A percentile compares a stretch with the other conserved stretches of the same genome.
phyloP scores from a whole-genome alignment of 257 asterid genomes.

The Gentiana dahurica region DNA sequence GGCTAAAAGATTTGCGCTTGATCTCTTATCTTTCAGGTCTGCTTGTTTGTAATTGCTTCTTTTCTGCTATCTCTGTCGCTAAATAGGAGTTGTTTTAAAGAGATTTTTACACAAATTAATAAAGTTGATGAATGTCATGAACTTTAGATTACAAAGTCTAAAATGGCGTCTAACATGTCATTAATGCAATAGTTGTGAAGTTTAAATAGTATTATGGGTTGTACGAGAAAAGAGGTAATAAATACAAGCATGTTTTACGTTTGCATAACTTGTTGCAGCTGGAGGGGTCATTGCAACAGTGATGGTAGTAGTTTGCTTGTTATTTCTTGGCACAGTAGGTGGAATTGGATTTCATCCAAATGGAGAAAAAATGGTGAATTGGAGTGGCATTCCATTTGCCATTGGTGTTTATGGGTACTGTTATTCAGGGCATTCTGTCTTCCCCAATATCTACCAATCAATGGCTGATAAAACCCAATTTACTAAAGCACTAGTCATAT shows the following conservation, averaged over 20 bases:
- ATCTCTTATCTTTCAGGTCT: slow-evolving; percentile 80
- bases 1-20: slow-evolving; percentile 68
- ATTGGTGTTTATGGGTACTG: slow-evolving; percentile 80
- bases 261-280: slow-evolving; percentile 29
- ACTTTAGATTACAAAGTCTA: too few species aligned
- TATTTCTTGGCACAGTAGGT: slow-evolving; percentile 37
- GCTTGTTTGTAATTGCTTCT: neutral
- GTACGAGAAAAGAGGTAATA: neutral
- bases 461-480: slow-evolving; percentile 86
- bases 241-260: neutral
- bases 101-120: too few species aligned
- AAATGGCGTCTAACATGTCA: too few species aligned
- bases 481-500: slow-evolving; percentile 42
- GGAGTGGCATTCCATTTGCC: slow-evolving; percentile 71
- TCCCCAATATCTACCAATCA: slow-evolving; percentile 86
- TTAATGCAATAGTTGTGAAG: too few species aligned
- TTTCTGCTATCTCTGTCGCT: neutral
- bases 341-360: slow-evolving; percentile 38
- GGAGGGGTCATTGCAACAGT: slow-evolving; percentile 66
- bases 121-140: too few species aligned
- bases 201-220: too few species aligned
- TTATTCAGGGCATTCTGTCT: slow-evolving; percentile 77
- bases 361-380: slow-evolving; percentile 30
- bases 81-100: too few species aligned
- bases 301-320: slow-evolving; percentile 39